A percentile compares a stretch with the other conserved stretches of the same genome.
Evolutionary conservation across 163 green algal genomes (phyloP).

Genomic region (Volvox carteri): DNA sequence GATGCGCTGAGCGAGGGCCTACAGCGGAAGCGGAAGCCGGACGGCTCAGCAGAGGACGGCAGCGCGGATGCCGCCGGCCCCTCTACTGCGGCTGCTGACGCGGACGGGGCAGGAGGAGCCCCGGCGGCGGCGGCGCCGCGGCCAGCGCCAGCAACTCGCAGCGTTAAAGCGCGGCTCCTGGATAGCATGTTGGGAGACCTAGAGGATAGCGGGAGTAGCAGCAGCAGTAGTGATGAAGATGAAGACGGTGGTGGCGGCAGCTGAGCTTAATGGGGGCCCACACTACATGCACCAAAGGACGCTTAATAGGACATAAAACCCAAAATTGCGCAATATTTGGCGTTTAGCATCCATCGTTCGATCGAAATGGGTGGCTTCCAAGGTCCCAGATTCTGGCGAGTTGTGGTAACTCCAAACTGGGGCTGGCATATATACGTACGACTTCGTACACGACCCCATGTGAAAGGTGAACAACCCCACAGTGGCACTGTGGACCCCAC

Average conservation of each 20-base stretch:
- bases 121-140: neutral
- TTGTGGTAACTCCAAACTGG: too few species aligned
- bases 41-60: neutral
- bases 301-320: too few species aligned
- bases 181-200: constrained; percentile 54
- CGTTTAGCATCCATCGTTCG: too few species aligned
- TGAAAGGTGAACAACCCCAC: too few species aligned
- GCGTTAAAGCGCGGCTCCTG: constrained; percentile 44
- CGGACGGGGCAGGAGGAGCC: neutral
- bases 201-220: neutral
- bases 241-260: neutral
- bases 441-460: too few species aligned
- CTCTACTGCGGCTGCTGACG: neutral
- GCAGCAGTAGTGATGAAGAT: constrained; percentile 11
- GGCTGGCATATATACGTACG: too few species aligned
- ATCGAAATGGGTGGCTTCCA: too few species aligned
- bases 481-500: too few species aligned
- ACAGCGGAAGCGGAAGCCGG: constrained; percentile 18
- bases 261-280: too few species aligned
- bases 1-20: constrained; percentile 48
- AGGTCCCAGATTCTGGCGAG: too few species aligned
- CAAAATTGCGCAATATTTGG: too few species aligned
- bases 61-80: neutral
- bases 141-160: neutral
- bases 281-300: too few species aligned